These are phyloP conservation scores for Penicillium salamii DNA, from an alignment of 495 filamentous ascomycete species.

Conservation along the genomic window DNA sequence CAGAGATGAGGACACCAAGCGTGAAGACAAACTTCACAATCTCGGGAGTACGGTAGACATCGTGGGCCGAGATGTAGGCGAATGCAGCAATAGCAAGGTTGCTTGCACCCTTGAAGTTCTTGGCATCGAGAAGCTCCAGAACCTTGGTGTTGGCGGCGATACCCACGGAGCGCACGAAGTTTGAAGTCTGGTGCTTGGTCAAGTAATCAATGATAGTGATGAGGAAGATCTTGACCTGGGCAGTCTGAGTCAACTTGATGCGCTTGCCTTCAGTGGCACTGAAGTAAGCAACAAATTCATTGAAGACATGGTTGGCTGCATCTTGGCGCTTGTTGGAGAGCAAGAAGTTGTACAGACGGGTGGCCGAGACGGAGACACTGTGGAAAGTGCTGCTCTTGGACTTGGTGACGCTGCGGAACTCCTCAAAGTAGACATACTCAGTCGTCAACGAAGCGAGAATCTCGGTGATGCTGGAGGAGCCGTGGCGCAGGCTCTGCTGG, in stretches of 20 bases:
- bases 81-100: constrained; percentile 33
- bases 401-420: constrained; percentile 27
- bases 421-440: constrained; percentile 39
- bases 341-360: constrained; percentile 33
- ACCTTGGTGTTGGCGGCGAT: constrained; percentile 36
- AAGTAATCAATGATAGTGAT: constrained; percentile 31
- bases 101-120: constrained; percentile 25
- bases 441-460: constrained; percentile 34
- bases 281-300: constrained; percentile 29
- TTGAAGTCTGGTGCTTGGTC: constrained; percentile 27
- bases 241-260: constrained; percentile 19
- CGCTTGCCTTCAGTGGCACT: constrained; percentile 30
- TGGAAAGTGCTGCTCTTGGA: constrained; percentile 31
- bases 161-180: constrained; percentile 37
- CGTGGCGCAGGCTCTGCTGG: constrained; percentile 30
- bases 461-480: constrained; percentile 31
- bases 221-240: constrained; percentile 29
- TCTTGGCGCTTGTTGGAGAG: constrained; percentile 20
- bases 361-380: constrained; percentile 20
- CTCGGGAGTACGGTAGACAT: constrained; percentile 19
- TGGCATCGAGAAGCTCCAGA: constrained; percentile 20
- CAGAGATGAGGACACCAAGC: constrained; percentile 26
- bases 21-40: constrained; percentile 32
- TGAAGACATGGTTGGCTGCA: constrained; percentile 20
- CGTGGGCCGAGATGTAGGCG: constrained; percentile 29